Conservation (phyloP, 768 basidiomycete species). For the Leucosporidium yakuticum region DNA sequence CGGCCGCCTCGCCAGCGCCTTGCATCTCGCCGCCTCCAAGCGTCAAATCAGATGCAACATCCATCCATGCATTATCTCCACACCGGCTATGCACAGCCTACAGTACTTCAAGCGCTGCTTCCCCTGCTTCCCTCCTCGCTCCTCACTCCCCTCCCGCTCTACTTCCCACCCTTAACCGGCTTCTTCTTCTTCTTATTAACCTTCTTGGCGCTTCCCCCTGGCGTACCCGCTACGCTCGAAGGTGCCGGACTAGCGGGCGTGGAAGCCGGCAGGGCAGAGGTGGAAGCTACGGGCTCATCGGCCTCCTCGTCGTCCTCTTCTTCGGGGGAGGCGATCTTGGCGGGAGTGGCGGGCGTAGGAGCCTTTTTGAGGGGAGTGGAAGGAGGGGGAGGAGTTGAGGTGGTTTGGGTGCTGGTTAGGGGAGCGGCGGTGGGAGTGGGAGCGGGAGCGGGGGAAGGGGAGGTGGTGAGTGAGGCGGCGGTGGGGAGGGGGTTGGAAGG, state of each 20-base stretch:
- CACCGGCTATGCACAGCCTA: too few relatives aligned
- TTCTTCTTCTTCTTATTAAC: constrained; percentile 30
- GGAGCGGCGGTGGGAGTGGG: background rate
- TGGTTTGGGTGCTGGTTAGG: background rate
- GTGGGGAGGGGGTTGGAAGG: constrained; percentile 32
- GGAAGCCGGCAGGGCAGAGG: background rate
- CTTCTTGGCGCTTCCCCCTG: constrained; percentile 15
- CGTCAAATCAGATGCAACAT: too few relatives aligned
- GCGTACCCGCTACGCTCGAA: background rate
- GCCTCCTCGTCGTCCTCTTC: background rate
- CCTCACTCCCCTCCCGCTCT: background rate
- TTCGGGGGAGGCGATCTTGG: background rate
- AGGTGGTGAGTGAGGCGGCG: constrained; percentile 5
- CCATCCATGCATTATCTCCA: too few relatives aligned
- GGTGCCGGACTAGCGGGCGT: background rate
- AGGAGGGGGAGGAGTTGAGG: background rate
- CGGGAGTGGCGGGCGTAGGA: background rate
- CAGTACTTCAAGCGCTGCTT: background rate
- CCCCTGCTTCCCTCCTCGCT: background rate
- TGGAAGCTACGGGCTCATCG: background rate
- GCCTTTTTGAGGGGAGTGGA: background rate
- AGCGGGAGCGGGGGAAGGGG: background rate
- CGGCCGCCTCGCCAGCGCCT: too few relatives aligned
- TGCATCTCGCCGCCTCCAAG: too few relatives aligned
- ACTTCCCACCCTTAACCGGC: constrained; percentile 22